Base-by-base conservation (phyloP, 208 protist species). In the Trypanosoma lewisi region DNA sequence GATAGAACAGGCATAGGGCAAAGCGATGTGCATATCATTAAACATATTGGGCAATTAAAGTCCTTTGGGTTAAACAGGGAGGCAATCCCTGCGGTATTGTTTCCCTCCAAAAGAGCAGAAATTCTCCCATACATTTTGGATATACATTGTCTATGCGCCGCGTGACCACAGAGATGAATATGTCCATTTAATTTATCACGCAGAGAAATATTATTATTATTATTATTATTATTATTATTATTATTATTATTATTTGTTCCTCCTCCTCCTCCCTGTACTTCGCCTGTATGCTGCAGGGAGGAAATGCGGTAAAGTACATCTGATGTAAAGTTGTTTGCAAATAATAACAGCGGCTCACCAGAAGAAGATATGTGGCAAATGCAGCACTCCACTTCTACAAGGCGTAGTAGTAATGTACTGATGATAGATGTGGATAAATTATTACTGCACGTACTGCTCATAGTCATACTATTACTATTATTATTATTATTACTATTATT, bases 41-140 rank as follows among this genome's bases (percentile, higher is more conserved):
- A 54, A 54, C 87, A 91, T 27, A 91, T 60, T 0, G 87, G 82
- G 61, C 87, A 94, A 54, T 66, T 72, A 48, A 91, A 82, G 53
- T 89, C 82, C 27, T 63, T 72, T 4, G 74, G 73, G 16, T 63
- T 64, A 14, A 85, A 68, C 68, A 16, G 50, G 0, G 44, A 42
- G n/a, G 17, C 17, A 4, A 39, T 8, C 27, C 5, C 57, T 21
- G 1, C 16, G 21, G 37, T 14, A 16, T 19, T 16, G 2, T 2
- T 58, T 28, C 66, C 57, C 47, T 47, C 58, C 79, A 68, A 83
- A 37, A 78, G 60, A 42, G 60, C 30, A 21, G 80, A 60, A 17
- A 88, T 62, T n/a, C 70, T 71, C 17, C 70, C 58, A 54, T 82
- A 85, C 9, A 67, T 44, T 47, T 82, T 83, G 55, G 80, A 69